Base-by-base conservation (phyloP, 192 early-diverging fungal genomes). In the Coemansia asiatica region DNA sequence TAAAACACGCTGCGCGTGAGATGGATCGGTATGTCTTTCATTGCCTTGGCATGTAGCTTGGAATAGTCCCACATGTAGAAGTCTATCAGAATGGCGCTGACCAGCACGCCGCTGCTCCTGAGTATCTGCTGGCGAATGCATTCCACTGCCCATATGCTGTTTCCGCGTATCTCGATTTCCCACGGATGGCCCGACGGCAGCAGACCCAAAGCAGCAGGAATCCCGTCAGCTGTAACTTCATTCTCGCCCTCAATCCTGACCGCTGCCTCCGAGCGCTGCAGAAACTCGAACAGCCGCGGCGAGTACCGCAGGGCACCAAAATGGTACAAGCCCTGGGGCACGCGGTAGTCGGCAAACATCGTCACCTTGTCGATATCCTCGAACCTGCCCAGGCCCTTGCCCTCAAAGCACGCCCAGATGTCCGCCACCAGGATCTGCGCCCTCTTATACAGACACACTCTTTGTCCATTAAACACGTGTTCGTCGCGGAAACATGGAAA, bases 341-440 rank as follows among this genome's bases (percentile, higher is more conserved):
- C 86, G n/a, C 92, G 79, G 69, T 93, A 94, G 68, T 94, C 93
- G 4, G 93, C 93, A 89, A 94, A 94, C 90, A 94, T 94, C 13
- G 93, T 94, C 29, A 94, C 85, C 13, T 75, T 47, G 63, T 91
- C 87, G 74, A 94, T 92, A 63, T 92, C 90, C 25, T 79, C 49
- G 67, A 94, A 93, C 7, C 64, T 22, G 1, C 93, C 90, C 31
- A 67, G 62, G 0, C 72, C 68, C 53, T 73, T 26, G 35, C 89
- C 90, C 69, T 93, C 90, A 67, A 93, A 94, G 66, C 91, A 92
- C 18, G 90, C 91, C 93, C 92, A 94, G 19, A 92, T 64, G 66
- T 94, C 93, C 35, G 91, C 93, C 1, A 91, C 87, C 35, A 94
- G 79, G 55, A 94, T 94, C 75, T 94, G 93, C 18, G 89, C 89